Evolutionary conservation across 2,329 filamentous ascomycete species (phyloP).

Genomic region (Penicillium sp.): DNA sequence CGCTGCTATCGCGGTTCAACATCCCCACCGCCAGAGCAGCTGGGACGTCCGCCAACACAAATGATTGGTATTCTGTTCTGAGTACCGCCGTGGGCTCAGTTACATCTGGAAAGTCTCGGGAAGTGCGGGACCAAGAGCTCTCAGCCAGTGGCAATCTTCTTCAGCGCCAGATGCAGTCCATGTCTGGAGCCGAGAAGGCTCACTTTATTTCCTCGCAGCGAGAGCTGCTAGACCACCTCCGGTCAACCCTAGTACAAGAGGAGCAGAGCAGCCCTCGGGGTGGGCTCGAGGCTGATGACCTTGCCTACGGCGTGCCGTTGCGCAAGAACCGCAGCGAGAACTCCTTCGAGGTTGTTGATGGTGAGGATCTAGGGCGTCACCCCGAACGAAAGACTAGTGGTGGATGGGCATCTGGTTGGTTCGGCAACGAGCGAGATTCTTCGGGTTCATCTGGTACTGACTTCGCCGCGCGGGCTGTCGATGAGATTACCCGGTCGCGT

Average conservation of each 20-base stretch:
- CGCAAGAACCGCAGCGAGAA: slow-evolving; percentile 80
- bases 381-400: slow-evolving; percentile 21
- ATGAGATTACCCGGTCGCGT: slow-evolving; percentile 24
- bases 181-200: slow-evolving; percentile 62
- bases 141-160: slow-evolving; percentile 63
- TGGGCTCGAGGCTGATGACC: slow-evolving; percentile 32
- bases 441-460: slow-evolving; percentile 28
- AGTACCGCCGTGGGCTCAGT: slow-evolving; percentile 69
- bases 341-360: slow-evolving; percentile 86
- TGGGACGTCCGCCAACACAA: slow-evolving; percentile 46
- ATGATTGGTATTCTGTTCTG: slow-evolving; percentile 75
- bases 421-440: slow-evolving; percentile 26
- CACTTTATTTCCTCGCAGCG: slow-evolving; percentile 75
- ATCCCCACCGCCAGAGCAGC: slow-evolving; percentile 66
- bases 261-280: slow-evolving; percentile 57
- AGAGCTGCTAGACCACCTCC: slow-evolving; percentile 69
- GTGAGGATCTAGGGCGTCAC: slow-evolving; percentile 55
- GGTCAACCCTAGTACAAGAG: slow-evolving; percentile 77
- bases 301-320: slow-evolving; percentile 48
- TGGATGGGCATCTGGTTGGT: slow-evolving; percentile 34
- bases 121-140: slow-evolving; percentile 49
- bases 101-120: slow-evolving; percentile 42
- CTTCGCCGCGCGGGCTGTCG: slow-evolving; percentile 27
- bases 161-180: slow-evolving; percentile 63
- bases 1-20: slow-evolving; percentile 79